These are phyloP conservation scores for Lumnitzera littorea DNA, from an alignment of 345 rosid species.

Conservation along the genomic window DNA sequence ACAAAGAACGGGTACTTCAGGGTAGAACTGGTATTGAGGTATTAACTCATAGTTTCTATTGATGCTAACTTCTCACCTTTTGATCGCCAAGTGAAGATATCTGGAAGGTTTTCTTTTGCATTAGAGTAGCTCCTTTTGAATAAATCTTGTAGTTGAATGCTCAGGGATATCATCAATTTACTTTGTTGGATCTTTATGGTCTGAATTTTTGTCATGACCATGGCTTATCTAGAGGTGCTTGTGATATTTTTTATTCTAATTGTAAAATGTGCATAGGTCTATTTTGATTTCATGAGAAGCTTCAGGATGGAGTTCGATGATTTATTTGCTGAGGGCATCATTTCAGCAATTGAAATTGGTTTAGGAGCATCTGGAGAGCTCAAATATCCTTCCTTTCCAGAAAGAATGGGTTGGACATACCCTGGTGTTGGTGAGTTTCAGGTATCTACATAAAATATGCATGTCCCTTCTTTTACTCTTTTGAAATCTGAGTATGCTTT, in stretches of 20 bases:
- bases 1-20: conserved; percentile 76
- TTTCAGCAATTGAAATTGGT: conserved; percentile 79
- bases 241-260: not conserved
- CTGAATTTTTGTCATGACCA: too few relatives aligned
- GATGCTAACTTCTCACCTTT: not conserved
- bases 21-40: conserved; percentile 98
- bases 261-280: conserved; percentile 44
- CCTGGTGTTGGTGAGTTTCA: conserved; percentile 99
- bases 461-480: not conserved
- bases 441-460: conserved; percentile 43
- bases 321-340: conserved; percentile 57
- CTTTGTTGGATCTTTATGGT: not conserved
- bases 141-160: not conserved
- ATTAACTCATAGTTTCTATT: conserved; percentile 1
- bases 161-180: not conserved
- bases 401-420: conserved; percentile 87
- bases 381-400: conserved; percentile 78
- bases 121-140: not conserved
- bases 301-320: conserved; percentile 85
- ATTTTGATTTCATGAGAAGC: conserved; percentile 97
- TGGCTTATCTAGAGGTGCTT: too few relatives aligned
- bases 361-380: conserved; percentile 89
- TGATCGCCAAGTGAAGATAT: not conserved
- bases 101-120: not conserved
- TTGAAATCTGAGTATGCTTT: not conserved